Evolutionary conservation across 805 yeast species (phyloP), one percentile per base, ranked within the genome.

Genomic region (Lachancea lanzarotensis): DNA sequence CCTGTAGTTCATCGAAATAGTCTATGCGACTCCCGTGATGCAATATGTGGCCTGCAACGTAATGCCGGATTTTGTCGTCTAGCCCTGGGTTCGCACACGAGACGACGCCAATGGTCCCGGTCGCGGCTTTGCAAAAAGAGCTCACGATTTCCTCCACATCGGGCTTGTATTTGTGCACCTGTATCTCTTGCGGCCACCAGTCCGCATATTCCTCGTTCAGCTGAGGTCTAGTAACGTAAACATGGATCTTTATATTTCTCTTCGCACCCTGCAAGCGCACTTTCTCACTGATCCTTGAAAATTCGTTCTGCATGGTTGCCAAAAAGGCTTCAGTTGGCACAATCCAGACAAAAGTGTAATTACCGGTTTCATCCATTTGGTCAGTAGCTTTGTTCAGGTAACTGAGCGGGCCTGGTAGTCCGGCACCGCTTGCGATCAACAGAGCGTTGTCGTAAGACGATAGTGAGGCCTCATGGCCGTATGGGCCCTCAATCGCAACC

Each of bases 351-450:
- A 47, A 47, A n/a, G 40, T 40, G 20, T 20, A 33, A 6, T 25
- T 17, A 3, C 19, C 18, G 15, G 33, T 25, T n/a, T 37, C 31
- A 6, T 18, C 18, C 12, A 30, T 37, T 7, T 9, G 8, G 7
- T 33, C 35, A 16, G 29, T 19, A 19, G 38, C 39, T 29, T 36
- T 40, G 22, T 36, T 35, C 29, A 47, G 36, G 25, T 47, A 47
- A 20, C 46, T 42, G 20, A 43, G 33, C 17, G 77, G 70, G 1
- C 79, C 85, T 0, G 91, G 81, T 42, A 84, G 69, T 43, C 93
- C 93, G 43, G 79, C 79, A 26, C 93, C 91, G 39, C 88, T 90
- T 7, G 90, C 83, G 19, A 84, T 49, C 36, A 81, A 71, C 6
- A 82, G 69, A 5, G 81, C 74, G 45, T 75, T 72, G 40, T 78